Percentiles rank a stretch among this genome's conserved stretches.
phyloP scores from a whole-genome alignment of 371 early-diverging fungal genomes.

The Syncephalastrum contaminatum region DNA sequence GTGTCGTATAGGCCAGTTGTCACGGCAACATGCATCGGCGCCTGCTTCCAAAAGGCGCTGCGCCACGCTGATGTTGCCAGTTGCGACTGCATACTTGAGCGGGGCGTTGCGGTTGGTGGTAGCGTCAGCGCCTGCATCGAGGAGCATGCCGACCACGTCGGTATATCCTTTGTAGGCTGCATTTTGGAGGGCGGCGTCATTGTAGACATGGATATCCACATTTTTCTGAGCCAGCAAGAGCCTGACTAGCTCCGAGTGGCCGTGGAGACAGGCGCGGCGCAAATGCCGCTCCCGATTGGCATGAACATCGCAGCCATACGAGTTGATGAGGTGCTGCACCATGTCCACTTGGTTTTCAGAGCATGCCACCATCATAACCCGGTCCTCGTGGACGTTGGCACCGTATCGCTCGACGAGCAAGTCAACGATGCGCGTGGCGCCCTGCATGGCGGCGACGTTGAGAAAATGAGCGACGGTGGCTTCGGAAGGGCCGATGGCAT shows the following conservation, averaged over 20 bases:
- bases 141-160: constrained; percentile 17
- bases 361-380: constrained; percentile 26
- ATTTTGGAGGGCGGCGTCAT: constrained; percentile 38
- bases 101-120: constrained; percentile 25
- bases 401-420: constrained; percentile 19
- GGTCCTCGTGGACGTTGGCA: constrained; percentile 19
- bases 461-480: constrained; percentile 16
- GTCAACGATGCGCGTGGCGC: constrained; percentile 27
- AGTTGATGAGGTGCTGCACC: constrained; percentile 22
- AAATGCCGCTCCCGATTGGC: constrained; percentile 22
- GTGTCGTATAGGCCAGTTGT: constrained; percentile 23
- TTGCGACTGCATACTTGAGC: constrained; percentile 20
- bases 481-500: constrained; percentile 10
- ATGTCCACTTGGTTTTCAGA: constrained; percentile 26
- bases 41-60: constrained; percentile 20
- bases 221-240: constrained; percentile 44
- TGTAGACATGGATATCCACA: constrained; percentile 47
- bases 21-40: constrained; percentile 23
- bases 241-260: constrained; percentile 57
- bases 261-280: constrained; percentile 53
- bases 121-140: constrained; percentile 32
- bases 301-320: constrained; percentile 24
- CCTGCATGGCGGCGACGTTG: constrained; percentile 30
- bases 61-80: constrained; percentile 13
- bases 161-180: constrained; percentile 27